phyloP scores from a whole-genome alignment of 495 filamentous ascomycete species.

The Margaritispora aquatica region DNA sequence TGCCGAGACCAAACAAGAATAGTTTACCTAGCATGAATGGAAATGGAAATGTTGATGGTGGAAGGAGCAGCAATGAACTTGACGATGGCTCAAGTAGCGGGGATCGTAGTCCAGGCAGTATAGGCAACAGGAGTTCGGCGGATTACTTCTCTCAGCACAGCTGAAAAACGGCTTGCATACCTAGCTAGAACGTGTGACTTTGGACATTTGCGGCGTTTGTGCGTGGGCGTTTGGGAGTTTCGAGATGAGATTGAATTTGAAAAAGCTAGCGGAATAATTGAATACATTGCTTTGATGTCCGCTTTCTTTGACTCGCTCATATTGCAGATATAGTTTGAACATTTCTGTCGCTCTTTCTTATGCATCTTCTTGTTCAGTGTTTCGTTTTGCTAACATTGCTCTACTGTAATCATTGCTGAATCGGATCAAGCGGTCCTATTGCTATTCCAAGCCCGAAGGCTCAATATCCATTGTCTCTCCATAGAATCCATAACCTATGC shows the following conservation, averaged over 20 bases:
- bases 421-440: neutral
- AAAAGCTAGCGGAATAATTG: neutral
- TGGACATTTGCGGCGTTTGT: conserved; percentile 12
- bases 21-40: conserved; percentile 12
- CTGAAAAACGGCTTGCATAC: neutral
- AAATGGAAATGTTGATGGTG: neutral
- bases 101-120: conserved; percentile 12
- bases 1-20: conserved; percentile 36
- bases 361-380: too few relatives aligned
- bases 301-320: too few relatives aligned
- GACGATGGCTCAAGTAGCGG: conserved; percentile 10
- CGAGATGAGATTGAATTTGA: neutral
- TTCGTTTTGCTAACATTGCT: too few relatives aligned
- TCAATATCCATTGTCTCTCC: neutral
- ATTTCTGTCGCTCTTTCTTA: too few relatives aligned
- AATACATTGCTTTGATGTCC: neutral
- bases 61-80: conserved; percentile 5
- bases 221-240: neutral
- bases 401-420: too few relatives aligned
- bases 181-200: too few relatives aligned
- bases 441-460: neutral
- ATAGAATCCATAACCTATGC: neutral
- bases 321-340: neutral
- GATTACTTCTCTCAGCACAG: conserved; percentile 21
- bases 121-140: neutral